These are phyloP conservation scores for Syncephalis fuscata DNA, from an alignment of 371 early-diverging fungal genomes.

Conservation along the genomic window DNA sequence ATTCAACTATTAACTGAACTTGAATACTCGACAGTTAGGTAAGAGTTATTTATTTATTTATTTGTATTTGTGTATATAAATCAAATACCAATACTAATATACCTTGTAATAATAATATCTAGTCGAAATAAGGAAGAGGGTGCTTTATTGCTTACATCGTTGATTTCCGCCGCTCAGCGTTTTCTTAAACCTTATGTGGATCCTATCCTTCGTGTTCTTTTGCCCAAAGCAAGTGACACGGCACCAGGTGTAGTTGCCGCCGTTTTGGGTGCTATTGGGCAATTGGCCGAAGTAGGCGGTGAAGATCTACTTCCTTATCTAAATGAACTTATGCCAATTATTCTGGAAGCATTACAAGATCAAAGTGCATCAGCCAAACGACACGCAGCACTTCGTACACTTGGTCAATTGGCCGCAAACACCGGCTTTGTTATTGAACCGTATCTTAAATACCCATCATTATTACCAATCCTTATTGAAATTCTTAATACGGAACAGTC, in stretches of 20 bases:
- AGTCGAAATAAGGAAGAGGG: constrained; percentile 82
- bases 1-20: constrained; percentile 84
- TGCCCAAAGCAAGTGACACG: constrained; percentile 68
- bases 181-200: constrained; percentile 85
- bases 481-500: constrained; percentile 76
- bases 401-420: constrained; percentile 69
- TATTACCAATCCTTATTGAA: constrained; percentile 58
- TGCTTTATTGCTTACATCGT: constrained; percentile 56
- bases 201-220: constrained; percentile 65
- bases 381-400: constrained; percentile 71
- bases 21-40: constrained; percentile 70
- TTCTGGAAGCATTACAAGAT: constrained; percentile 84
- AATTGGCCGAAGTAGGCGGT: constrained; percentile 72
- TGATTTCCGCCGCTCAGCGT: constrained; percentile 60
- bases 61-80: background rate
- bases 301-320: constrained; percentile 71
- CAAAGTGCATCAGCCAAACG: constrained; percentile 73
- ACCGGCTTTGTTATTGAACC: constrained; percentile 88
- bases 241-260: constrained; percentile 68
- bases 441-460: constrained; percentile 72
- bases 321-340: constrained; percentile 64
- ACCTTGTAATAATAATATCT: background rate
- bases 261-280: constrained; percentile 76
- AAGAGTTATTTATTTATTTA: constrained; percentile 1
- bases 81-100: too few relatives aligned